Base-by-base conservation (phyloP, 2,329 filamentous ascomycete genomes). In the Clathrospora elynae region DNA sequence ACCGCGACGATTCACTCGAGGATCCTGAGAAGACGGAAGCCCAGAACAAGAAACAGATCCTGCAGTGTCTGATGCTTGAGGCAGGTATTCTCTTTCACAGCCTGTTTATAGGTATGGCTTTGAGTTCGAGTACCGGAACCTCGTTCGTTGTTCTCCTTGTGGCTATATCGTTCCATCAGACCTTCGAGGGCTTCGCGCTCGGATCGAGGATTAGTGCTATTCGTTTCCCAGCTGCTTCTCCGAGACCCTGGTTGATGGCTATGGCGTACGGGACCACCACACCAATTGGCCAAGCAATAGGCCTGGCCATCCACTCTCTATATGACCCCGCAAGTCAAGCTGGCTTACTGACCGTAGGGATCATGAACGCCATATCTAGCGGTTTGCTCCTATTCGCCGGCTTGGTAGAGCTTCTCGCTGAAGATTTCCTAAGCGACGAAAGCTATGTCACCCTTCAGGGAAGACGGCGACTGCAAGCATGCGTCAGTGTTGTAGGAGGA, bases 31-130 rank as follows among this genome's bases (percentile, higher is more conserved):
- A 63, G 50, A 63, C 62, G 0, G 67, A 75, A 51, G 76, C 70
- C 11, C 76, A 80, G 67, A 67, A 66, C 26, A 79, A 81, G 60
- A 86, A 82, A 57, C 80, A 84, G 66, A 79, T 86, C 2, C 75
- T 88, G 57, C 87, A 90, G 68, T 88, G 88, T 53, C 80, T 87
- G 4, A 77, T 90, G 2, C 78, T 90, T 4, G 87, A 90, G 67
- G 84, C 86, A 42, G 87, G 87, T 48, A 90, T 90, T 52, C 75
- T 90, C 8, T 90, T 90, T 65, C 87, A 90, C 71, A 87, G 83
- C 48, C 79, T 90, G 46, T 88, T 88, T 64, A 85, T 88, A 42
- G 85, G 85, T 44, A 86, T 88, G 77, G 86, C 71, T 88, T 17
- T 85, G 82, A 17, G 85, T 88, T 51, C 84, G 84, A 13, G n/a